Base-by-base conservation (phyloP, 345 rosid species). In the Stellera chamaejasme region DNA sequence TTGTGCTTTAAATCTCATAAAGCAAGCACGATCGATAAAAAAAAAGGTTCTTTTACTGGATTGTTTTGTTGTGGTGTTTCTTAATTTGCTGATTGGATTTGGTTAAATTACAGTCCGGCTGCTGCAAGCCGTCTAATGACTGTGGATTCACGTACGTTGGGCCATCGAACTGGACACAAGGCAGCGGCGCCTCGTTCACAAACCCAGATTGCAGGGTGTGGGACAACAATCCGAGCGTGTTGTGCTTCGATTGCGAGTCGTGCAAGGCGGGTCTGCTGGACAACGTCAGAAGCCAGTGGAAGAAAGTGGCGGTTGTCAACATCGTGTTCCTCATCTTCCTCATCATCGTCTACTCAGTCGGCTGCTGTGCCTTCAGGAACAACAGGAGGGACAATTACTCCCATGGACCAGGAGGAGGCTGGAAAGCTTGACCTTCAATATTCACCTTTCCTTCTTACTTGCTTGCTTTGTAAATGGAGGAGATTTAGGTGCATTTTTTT, bases 231-330 rank as follows among this genome's bases (percentile, higher is more conserved):
- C 11, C 52, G 5, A 27, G 54, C 0, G 68, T 61, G 46, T 75
- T 88, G 4, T 92, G 98, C 77, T 92, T 72, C 66, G 26, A 82
- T 63, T 88, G 98, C 75, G 60, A 79, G 55, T 67, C 98, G 0
- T 92, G 97, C 88, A 92, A 92, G 68, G 98, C 89, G 3, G 96
- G 97, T 12, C 73, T 92, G 49, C 73, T 92, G 16, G 77, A 86
- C 67, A 83, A 77, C 84, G 60, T 88, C 66, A 84, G 67, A 79
- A 55, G 54, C 9, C 78, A 83, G 43, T 88, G 97, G 98, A 86
- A 79, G 80, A 77, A 72, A 70, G 84, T 82, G 43, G 89, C 98
- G 6, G 52, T 74, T 8, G 58, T 82, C 54, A 81, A 82, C 79
- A 72, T 84, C 7, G 42, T 86, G 5, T 84, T 84, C 85, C 85